These are phyloP conservation scores for Diplodia scrobiculata DNA, from an alignment of 2,329 filamentous ascomycete species.

Conservation along the genomic window DNA sequence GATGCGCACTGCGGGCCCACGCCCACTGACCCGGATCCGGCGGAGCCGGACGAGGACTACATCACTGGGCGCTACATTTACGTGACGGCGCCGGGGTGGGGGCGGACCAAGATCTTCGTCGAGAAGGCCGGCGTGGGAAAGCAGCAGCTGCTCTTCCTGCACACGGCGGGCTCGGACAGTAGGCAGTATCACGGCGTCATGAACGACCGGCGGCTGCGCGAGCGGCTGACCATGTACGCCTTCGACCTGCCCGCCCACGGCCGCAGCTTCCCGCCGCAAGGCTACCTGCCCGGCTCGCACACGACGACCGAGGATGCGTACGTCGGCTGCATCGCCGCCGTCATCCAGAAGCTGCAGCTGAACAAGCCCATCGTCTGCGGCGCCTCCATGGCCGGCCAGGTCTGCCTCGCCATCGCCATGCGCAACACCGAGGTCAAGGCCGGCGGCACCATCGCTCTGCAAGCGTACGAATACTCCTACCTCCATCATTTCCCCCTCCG, in stretches of 20 bases:
- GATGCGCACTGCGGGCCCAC: slow-evolving; percentile 53
- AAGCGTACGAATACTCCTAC: slow-evolving; percentile 39
- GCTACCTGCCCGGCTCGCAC: slow-evolving; percentile 49
- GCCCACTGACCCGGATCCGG: slow-evolving; percentile 39
- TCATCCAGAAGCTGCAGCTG: slow-evolving; percentile 36
- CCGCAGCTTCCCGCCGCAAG: slow-evolving; percentile 50
- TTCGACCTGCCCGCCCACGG: slow-evolving; percentile 57
- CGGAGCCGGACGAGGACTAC: slow-evolving; percentile 37
- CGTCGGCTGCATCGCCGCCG: slow-evolving; percentile 32
- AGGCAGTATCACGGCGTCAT: slow-evolving; percentile 57
- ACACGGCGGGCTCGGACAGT: slow-evolving; percentile 53
- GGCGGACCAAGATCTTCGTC: slow-evolving; percentile 54
- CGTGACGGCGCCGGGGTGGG: slow-evolving; percentile 52
- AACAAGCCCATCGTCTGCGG: slow-evolving; percentile 54
- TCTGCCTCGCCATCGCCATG: slow-evolving; percentile 53
- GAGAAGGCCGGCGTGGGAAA: slow-evolving; percentile 52
- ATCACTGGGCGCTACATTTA: slow-evolving; percentile 54
- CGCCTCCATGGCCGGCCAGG: slow-evolving; percentile 56
- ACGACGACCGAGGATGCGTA: slow-evolving; percentile 54
- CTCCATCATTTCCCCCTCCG: neutral
- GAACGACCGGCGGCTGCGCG: slow-evolving; percentile 52
- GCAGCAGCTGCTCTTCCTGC: slow-evolving; percentile 51
- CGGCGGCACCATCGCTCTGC: slow-evolving; percentile 52
- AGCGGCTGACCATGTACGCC: slow-evolving; percentile 54
- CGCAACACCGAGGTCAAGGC: slow-evolving; percentile 52